These are phyloP conservation scores for Bifiguratus adelaidae DNA, from an alignment of 192 early-diverging fungal genomes.

Conservation along the genomic window DNA sequence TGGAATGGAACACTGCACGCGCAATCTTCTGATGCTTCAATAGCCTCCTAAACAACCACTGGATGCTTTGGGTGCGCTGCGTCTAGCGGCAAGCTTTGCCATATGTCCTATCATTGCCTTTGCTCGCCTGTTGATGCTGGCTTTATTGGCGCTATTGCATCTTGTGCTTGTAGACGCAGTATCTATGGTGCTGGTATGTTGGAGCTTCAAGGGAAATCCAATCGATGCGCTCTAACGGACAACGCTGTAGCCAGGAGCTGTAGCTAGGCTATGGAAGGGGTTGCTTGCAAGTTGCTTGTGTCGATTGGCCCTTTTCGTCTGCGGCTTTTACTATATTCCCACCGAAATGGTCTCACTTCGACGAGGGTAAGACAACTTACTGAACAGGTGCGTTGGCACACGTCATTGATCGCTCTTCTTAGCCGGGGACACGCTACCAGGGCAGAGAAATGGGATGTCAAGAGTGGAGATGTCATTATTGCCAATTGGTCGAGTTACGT, in stretches of 20 bases:
- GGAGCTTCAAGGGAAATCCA: neutral
- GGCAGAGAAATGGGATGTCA: conserved; percentile 7
- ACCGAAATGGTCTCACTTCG: conserved; percentile 50
- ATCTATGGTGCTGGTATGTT: conserved; percentile 29
- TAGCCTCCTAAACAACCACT: too few relatives aligned
- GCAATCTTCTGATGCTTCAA: too few relatives aligned
- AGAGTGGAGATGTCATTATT: conserved; percentile 66
- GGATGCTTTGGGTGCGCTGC: too few relatives aligned
- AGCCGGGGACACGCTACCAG: conserved; percentile 17
- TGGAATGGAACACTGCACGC: too few relatives aligned
- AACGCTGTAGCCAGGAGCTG: too few relatives aligned
- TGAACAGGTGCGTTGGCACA: too few relatives aligned
- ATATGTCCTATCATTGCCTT: conserved; percentile 32
- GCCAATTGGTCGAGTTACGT: conserved; percentile 79
- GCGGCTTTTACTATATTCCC: conserved; percentile 71
- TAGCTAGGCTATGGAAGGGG: conserved; percentile 19
- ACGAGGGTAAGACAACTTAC: conserved; percentile 40
- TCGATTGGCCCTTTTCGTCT: conserved; percentile 47
- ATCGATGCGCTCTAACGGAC: neutral
- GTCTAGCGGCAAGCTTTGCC: neutral
- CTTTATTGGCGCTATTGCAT: conserved; percentile 20
- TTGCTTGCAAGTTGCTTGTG: conserved; percentile 23
- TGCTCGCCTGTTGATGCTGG: conserved; percentile 23
- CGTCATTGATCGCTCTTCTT: too few relatives aligned
- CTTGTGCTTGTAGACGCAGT: conserved; percentile 29